Evolutionary conservation across 2,329 filamentous ascomycete species (phyloP).

Genomic region (Colletotrichum abscissum): DNA sequence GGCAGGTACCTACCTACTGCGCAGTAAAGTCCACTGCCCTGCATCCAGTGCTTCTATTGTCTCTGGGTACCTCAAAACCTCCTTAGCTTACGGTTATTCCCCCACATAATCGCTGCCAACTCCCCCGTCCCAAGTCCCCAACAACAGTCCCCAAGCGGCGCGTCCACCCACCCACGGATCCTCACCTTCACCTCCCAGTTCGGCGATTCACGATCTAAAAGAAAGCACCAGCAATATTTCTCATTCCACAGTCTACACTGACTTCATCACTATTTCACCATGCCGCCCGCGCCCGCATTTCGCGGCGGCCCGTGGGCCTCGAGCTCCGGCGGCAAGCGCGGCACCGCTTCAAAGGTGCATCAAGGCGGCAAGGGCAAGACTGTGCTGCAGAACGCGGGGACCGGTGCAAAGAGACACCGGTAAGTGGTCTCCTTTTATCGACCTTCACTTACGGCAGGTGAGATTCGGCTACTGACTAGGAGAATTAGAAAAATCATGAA

Average conservation of each 20-base stretch:
- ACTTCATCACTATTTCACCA: conserved; percentile 29
- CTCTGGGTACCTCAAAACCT: too few relatives aligned
- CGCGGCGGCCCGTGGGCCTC: conserved; percentile 44
- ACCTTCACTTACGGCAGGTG: background rate
- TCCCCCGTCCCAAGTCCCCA: too few relatives aligned
- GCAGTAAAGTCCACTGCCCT: too few relatives aligned
- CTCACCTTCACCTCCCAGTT: too few relatives aligned
- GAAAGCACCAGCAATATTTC: background rate
- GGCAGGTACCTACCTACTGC: too few relatives aligned
- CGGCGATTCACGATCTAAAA: too few relatives aligned
- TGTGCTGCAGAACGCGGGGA: conserved; percentile 38
- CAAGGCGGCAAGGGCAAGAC: conserved; percentile 36
- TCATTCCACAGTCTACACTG: background rate
- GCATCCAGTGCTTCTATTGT: too few relatives aligned
- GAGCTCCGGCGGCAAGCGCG: conserved; percentile 31
- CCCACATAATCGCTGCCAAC: too few relatives aligned
- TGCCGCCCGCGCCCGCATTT: conserved; percentile 41
- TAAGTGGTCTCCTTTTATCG: conserved; percentile 21
- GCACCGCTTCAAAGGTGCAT: background rate
- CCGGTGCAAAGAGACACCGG: conserved; percentile 42
- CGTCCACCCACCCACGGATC: too few relatives aligned
- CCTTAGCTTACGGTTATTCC: too few relatives aligned
- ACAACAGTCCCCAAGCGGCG: too few relatives aligned
- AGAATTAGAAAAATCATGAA: conserved; percentile 57
- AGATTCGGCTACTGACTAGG: background rate